phyloP scores from a whole-genome alignment of 768 basidiomycete genomes.

The Hydnomerulius pinastri region DNA sequence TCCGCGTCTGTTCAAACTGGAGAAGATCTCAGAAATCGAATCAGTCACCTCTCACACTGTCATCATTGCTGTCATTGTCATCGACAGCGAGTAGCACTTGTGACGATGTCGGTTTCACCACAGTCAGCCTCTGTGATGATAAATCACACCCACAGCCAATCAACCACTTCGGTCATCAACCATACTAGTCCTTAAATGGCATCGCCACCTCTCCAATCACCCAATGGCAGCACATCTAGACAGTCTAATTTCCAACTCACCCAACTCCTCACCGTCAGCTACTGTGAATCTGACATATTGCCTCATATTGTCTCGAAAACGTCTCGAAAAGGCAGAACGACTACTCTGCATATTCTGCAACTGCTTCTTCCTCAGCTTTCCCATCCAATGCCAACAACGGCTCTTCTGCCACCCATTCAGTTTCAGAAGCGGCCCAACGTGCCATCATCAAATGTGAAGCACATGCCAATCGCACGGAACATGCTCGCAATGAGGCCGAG shows the following conservation, averaged over 20 bases:
- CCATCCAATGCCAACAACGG: constrained; percentile 19
- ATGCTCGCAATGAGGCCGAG: constrained; percentile 55
- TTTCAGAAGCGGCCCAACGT: constrained; percentile 37
- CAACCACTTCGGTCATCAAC: not conserved
- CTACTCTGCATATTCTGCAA: constrained; percentile 30
- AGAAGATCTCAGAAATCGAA: constrained; percentile 33
- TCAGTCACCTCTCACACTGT: no score
- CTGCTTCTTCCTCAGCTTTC: constrained; percentile 22
- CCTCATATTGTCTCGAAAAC: constrained; percentile 39
- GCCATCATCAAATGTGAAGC: constrained; percentile 49
- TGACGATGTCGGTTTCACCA: constrained; percentile 22
- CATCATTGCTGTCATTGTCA: no score
- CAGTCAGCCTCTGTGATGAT: constrained; percentile 9
- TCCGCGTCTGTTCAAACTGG: constrained; percentile 22
- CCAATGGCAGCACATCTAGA: constrained; percentile 15
- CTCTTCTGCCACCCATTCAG: constrained; percentile 9
- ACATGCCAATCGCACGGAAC: constrained; percentile 51
- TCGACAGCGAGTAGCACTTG: not conserved
- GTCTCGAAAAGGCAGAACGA: constrained; percentile 58
- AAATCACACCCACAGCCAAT: not conserved
- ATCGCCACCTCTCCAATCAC: constrained; percentile 16
- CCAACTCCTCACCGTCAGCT: constrained; percentile 52
- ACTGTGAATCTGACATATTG: constrained; percentile 53
- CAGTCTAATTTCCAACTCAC: constrained; percentile 57
- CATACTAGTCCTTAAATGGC: not conserved